Conservation (phyloP, 352 stramenopile genomes). For the Nothophytophthora sp. region DNA sequence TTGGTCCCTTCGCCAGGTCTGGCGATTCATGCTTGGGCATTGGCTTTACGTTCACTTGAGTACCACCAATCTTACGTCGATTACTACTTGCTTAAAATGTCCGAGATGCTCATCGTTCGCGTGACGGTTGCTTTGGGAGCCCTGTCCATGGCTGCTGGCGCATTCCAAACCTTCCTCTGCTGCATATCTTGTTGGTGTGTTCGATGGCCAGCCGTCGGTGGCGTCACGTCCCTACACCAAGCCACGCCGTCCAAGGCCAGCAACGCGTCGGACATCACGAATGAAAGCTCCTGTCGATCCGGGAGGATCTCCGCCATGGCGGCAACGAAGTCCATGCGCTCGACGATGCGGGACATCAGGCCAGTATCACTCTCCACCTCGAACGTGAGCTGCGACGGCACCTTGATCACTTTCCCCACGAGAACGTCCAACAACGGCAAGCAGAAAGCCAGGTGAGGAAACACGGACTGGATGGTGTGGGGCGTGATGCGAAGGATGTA, state of each 20-base stretch:
- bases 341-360: slow-evolving; percentile 2
- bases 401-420: background rate
- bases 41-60: slow-evolving; percentile 1
- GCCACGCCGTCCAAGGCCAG: slow-evolving; percentile 1
- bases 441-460: background rate
- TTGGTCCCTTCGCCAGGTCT: too few species aligned
- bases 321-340: slow-evolving; percentile 4
- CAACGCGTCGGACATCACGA: background rate
- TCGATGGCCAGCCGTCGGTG: too few species aligned
- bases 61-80: background rate
- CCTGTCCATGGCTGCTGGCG: too few species aligned
- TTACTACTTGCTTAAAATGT: too few species aligned
- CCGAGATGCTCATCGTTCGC: too few species aligned
- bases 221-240: too few species aligned
- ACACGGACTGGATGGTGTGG: background rate
- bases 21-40: background rate
- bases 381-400: slow-evolving; percentile 8
- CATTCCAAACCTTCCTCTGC: too few species aligned
- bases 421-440: background rate
- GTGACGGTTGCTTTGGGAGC: too few species aligned
- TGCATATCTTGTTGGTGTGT: too few species aligned
- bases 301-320: background rate
- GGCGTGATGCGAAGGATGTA: slow-evolving; percentile 1
- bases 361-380: background rate
- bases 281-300: background rate